Conservation (phyloP, 306 rosid species). For the Prunus campanulata region DNA sequence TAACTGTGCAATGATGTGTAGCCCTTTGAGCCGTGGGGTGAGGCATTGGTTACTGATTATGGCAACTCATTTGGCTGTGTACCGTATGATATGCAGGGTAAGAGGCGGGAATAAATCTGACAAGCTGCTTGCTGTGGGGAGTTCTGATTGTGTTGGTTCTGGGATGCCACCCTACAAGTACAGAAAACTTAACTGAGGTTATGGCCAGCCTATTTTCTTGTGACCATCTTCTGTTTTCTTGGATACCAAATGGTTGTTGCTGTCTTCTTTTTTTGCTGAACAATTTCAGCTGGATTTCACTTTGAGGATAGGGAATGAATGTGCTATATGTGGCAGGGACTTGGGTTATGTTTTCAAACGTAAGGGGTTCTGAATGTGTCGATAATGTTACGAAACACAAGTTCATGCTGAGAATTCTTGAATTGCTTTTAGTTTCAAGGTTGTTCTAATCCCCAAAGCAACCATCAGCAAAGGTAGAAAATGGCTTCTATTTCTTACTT, state of each 20-base stretch:
- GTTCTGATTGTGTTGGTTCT: neutral
- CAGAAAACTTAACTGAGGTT: constrained; percentile 12
- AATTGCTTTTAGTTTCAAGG: neutral
- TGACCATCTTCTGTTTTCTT: neutral
- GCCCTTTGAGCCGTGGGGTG: too few species aligned
- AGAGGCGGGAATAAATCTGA: neutral
- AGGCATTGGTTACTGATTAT: neutral
- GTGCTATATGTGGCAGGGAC: neutral
- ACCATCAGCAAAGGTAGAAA: too few species aligned
- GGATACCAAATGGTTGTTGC: neutral
- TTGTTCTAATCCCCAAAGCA: neutral
- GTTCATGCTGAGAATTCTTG: neutral
- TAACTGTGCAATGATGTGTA: neutral
- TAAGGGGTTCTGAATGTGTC: neutral
- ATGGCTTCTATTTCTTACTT: too few species aligned
- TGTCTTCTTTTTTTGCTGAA: neutral
- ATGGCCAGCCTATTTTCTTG: constrained; percentile 41
- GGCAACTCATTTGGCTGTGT: neutral
- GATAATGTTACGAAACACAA: neutral
- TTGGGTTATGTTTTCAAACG: neutral
- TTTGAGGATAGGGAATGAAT: neutral
- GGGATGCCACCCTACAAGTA: neutral
- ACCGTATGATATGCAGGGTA: constrained; percentile 13
- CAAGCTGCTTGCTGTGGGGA: constrained; percentile 17
- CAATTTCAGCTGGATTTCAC: neutral